Base-by-base conservation (phyloP, 352 stramenopile genomes). In the Globisporangium paddicum region DNA sequence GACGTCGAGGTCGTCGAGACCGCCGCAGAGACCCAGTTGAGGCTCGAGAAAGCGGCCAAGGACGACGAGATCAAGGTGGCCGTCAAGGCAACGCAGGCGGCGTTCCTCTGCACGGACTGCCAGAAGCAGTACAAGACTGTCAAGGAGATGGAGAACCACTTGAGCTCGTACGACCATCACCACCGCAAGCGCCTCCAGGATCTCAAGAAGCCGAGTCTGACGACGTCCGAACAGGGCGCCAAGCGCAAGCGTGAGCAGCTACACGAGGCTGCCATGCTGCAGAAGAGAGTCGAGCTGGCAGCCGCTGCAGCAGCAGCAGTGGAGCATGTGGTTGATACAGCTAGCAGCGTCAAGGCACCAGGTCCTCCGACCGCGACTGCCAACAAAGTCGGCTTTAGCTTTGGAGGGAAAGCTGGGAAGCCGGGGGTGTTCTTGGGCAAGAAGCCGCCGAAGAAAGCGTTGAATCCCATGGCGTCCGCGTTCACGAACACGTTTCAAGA, bases 141-240 rank as follows among this genome's bases (percentile, higher is more conserved):
- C 47, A 70, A 49, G 18, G 80, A 88, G 61, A 88, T 90, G 73
- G 77, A 83, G 46, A 85, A 83, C 58, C 80, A 90, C 52, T 59
- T 87, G 45, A 88, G 78, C 56, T 87, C 76, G 11, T 90, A 90
- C 63, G 80, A 90, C 60, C 80, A 90, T 54, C 80, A 90, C 58
- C 80, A 90, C 40, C 69, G 67, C 30, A 90, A 87, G 53, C 71
- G 81, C 35, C 45, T 81, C 35, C 59, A 54, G 21, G 66, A 80
- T 7, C 46, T 80, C 55, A 66, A 76, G 57, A 73, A 78, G 64
- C 60, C 62, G 11, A 35, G 21, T 13, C 42, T 50, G 0, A 44
- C 55, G 0, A 25, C 67, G 21, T 28, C 58, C 26, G 64, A 68
- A n/a, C 64, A 73, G 26, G 37, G n/a, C 23, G 25, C 41, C 5